A percentile compares a stretch with the other conserved stretches of the same genome.
phyloP scores from a whole-genome alignment of 768 basidiomycete genomes.

The Dacryopinax primogenitus region DNA sequence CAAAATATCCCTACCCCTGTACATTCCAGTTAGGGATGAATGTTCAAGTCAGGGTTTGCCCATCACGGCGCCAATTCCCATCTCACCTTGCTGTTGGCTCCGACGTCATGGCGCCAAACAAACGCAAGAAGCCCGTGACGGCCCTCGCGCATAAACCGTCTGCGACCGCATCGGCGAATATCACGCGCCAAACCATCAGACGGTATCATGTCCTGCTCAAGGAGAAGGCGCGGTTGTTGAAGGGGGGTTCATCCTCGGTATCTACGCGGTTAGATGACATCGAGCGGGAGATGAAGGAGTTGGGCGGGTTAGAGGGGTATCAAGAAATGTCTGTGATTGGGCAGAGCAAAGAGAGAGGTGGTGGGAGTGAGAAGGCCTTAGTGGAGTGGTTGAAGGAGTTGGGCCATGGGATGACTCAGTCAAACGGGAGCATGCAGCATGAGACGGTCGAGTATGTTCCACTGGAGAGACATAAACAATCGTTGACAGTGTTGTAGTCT shows the following conservation, averaged over 20 bases:
- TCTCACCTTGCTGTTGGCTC: too few relatives aligned
- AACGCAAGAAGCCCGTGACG: neutral
- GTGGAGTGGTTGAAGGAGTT: slow-evolving; percentile 60
- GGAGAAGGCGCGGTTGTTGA: slow-evolving; percentile 43
- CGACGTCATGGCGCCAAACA: neutral
- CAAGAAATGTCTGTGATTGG: slow-evolving; percentile 74
- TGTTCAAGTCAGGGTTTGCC: too few relatives aligned
- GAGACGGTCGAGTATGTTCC: neutral
- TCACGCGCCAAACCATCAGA: slow-evolving; percentile 37
- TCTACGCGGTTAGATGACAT: slow-evolving; percentile 37
- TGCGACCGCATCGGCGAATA: neutral
- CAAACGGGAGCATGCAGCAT: slow-evolving; percentile 18
- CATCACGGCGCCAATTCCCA: too few relatives aligned
- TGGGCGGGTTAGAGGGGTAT: slow-evolving; percentile 73
- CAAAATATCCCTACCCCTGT: too few relatives aligned
- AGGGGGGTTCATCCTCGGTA: slow-evolving; percentile 1
- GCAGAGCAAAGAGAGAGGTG: slow-evolving; percentile 69
- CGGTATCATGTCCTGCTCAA: slow-evolving; percentile 72
- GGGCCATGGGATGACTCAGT: slow-evolving; percentile 19
- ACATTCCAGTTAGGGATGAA: too few relatives aligned
- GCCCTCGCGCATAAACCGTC: neutral
- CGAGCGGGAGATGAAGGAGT: slow-evolving; percentile 44
- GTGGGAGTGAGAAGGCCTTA: slow-evolving; percentile 73
- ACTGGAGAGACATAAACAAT: neutral
- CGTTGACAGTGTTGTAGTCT: slow-evolving; percentile 37